A percentile compares a stretch with the other conserved stretches of the same genome.
These are phyloP conservation scores for Aspergillus pseudoglaucus DNA, from an alignment of 2,329 filamentous ascomycete species.

Conservation along the genomic window DNA sequence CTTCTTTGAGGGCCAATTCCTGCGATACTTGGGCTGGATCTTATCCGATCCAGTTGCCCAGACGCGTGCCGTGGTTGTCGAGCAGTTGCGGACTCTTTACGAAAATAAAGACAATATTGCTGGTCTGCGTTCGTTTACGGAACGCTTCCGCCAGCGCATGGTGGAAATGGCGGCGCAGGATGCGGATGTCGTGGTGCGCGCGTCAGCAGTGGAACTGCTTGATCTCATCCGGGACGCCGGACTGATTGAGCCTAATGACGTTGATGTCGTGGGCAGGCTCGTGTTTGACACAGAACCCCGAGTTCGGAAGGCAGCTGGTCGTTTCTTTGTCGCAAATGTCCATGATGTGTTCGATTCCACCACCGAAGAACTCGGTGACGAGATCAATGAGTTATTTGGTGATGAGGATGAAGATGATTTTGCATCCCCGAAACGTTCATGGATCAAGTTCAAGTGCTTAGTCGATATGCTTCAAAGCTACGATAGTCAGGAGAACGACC, in stretches of 20 bases:
- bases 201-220: slow-evolving; percentile 72
- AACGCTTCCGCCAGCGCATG: slow-evolving; percentile 77
- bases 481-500: slow-evolving; percentile 55
- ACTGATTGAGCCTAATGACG: slow-evolving; percentile 82
- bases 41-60: slow-evolving; percentile 71
- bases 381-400: slow-evolving; percentile 67
- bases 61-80: slow-evolving; percentile 78
- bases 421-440: slow-evolving; percentile 68
- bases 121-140: slow-evolving; percentile 80
- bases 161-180: slow-evolving; percentile 91
- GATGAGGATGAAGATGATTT: slow-evolving; percentile 67
- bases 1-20: slow-evolving; percentile 84
- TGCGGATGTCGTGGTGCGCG: slow-evolving; percentile 71
- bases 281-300: slow-evolving; percentile 81
- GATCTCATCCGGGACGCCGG: slow-evolving; percentile 76
- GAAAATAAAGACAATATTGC: slow-evolving; percentile 70
- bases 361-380: slow-evolving; percentile 76
- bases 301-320: slow-evolving; percentile 80
- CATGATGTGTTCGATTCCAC: slow-evolving; percentile 72
- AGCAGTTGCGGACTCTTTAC: slow-evolving; percentile 73
- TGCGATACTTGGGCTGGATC: slow-evolving; percentile 93
- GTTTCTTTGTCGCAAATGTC: slow-evolving; percentile 85
- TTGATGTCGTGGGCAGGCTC: slow-evolving; percentile 78
- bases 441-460: slow-evolving; percentile 88
- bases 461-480: slow-evolving; percentile 78